Conservation (phyloP, 2,329 filamentous ascomycete genomes). For the Drechslerella stenobrocha region DNA sequence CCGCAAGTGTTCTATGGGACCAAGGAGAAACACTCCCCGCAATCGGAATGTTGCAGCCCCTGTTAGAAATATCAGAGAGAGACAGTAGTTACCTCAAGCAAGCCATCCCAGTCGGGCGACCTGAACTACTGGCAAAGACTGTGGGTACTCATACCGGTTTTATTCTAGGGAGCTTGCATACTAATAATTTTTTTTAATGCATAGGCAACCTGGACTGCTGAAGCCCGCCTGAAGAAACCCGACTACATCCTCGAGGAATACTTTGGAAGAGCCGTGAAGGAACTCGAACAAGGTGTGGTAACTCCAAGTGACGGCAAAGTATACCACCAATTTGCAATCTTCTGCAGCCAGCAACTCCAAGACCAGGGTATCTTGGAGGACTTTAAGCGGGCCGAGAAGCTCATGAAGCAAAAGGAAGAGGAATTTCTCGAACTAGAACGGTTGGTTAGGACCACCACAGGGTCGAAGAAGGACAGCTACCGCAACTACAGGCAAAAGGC, state of each 20-base stretch:
- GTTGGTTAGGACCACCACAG: slow-evolving; percentile 59
- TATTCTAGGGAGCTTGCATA: neutral
- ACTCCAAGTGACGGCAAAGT: slow-evolving; percentile 77
- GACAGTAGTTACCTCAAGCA: slow-evolving; percentile 62
- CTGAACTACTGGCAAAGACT: slow-evolving; percentile 82
- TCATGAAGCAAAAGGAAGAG: slow-evolving; percentile 77
- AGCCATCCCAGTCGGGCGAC: slow-evolving; percentile 70
- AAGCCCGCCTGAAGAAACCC: slow-evolving; percentile 86
- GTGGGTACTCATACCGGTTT: slow-evolving; percentile 56
- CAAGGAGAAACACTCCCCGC: slow-evolving; percentile 87
- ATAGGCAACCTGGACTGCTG: slow-evolving; percentile 79
- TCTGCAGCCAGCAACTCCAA: slow-evolving; percentile 92
- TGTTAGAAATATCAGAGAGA: slow-evolving; percentile 61
- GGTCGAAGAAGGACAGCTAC: slow-evolving; percentile 58
- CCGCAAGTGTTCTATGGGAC: slow-evolving; percentile 89
- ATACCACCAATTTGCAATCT: slow-evolving; percentile 90
- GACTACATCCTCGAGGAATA: slow-evolving; percentile 87
- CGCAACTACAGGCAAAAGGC: slow-evolving; percentile 69
- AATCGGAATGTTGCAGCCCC: slow-evolving; percentile 80
- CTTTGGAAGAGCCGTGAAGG: slow-evolving; percentile 78
- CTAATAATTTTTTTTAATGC: slow-evolving; percentile 28
- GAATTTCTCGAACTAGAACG: slow-evolving; percentile 75
- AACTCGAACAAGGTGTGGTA: slow-evolving; percentile 67
- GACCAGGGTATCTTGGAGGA: slow-evolving; percentile 84
- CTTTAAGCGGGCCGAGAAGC: slow-evolving; percentile 74